Base-by-base conservation (phyloP, 371 early-diverging fungal species). In the Fennellomyces sp. region DNA sequence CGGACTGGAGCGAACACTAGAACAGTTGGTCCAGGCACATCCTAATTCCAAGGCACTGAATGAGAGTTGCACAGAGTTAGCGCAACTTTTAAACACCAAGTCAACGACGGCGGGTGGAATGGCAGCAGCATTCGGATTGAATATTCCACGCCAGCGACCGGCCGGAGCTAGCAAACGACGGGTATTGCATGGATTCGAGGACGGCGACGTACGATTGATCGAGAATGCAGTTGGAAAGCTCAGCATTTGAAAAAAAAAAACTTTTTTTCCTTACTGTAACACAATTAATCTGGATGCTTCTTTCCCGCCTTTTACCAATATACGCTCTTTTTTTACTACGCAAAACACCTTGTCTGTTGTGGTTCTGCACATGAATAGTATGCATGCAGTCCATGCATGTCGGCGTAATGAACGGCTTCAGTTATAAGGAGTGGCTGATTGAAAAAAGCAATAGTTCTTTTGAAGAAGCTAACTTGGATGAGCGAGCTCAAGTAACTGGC, bases 141-240 rank as follows among this genome's bases (percentile, higher is more conserved):
- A 58, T 5, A 19, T 27, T n/a, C 63, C 17, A 5, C 29, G 15
- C 28, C 31, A 17, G 7, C 60, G 50, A n/a, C n/a, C n/a, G 2
- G 50, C 56, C 13, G 69, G 67, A 11, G 70, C 69, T 15, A 72
- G 63, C 47, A 76, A 74, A 36, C 66, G 80, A 41, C 61, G 80
- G 17, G 63, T 80, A 2, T 56, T 80, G n/a, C 76, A 68, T 41
- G 76, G 80, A 15, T 28, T 58, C 6, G 80, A 80, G 48, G 80
- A 80, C 42, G 80, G 80, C 8, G 80, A 80, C 39, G 69, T 80
- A 15, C 65, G 80, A 39, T 49, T 76, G 12, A 76, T 80, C 56
- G 75, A 73, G 52, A 76, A 70, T 56, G 80, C 80, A 4, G 74
- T 80, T 30, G 65, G 68, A 8, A 76, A 58, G 11, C 54, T 64